Evolutionary conservation across 345 rosid genomes (phyloP), one percentile per base, ranked within the genome.

Genomic region (Trapa bicornis): DNA sequence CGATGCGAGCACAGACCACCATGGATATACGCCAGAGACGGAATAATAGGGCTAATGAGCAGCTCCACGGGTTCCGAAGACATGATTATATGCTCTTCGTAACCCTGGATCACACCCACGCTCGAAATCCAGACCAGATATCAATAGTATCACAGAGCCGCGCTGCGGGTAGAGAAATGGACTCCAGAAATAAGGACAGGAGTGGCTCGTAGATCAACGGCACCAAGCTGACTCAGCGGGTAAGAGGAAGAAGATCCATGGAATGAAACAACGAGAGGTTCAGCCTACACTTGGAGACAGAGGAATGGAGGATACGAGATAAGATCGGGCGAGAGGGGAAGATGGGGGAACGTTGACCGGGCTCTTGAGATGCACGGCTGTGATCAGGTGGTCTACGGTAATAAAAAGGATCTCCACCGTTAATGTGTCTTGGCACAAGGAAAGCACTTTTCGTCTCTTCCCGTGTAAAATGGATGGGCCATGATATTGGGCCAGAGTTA

Each of bases 31-130:
- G 80, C 80, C 79, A 87, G 65, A 70, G 86, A 84, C 66, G 96
- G 88, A 47, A 81, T 41, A 64, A 81, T 54, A 68, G 76, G 67
- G 78, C 74, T 76, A 17, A 79, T 63, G 47, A 79, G 78, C 9
- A 71, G 68, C 67, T 77, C 74, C 8, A 72, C 65, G 91, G 87
- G 93, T 75, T 76, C 82, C 93, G 84, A 83, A 85, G 87, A 91
- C 99, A 95, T 91, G 65, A 62, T 78, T 70, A 78, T 73, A 86
- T 77, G 88, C 93, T 84, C 92, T 83, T 80, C 89, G 85, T 81
- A 84, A 84, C 96, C 97, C 96, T 68, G 65, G 7, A 9, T 54
- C 63, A 10, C 63, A 10, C 37, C 37, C 66, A 37, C 17, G 33
- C 36, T 43, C 36, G 37, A 22, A 65, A 52, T 42, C 62, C 47